phyloP scores from a whole-genome alignment of 805 yeast genomes.

The Osmozyma mogii region DNA sequence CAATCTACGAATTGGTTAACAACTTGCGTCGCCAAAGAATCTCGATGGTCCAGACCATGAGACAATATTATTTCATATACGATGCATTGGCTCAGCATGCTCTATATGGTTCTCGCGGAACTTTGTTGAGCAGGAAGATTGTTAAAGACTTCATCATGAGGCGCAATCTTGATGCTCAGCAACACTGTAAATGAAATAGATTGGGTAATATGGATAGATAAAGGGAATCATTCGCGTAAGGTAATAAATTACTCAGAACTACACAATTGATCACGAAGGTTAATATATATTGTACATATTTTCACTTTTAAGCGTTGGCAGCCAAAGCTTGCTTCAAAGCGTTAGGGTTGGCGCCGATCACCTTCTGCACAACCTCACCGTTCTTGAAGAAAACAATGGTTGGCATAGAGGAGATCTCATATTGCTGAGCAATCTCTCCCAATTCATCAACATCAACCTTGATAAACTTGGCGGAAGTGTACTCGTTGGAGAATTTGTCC shows the following conservation, averaged over 20 bases:
- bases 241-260: no score
- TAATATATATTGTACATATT: neutral
- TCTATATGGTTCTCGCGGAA: neutral
- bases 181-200: no score
- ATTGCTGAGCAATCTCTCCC: conserved; percentile 63
- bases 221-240: no score
- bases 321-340: conserved; percentile 65
- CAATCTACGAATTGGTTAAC: conserved; percentile 41
- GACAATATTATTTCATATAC: conserved; percentile 47
- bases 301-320: conserved; percentile 35
- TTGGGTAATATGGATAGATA: no score
- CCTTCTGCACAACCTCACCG: conserved; percentile 71
- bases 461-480: conserved; percentile 64
- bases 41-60: conserved; percentile 50
- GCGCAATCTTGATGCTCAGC: no score
- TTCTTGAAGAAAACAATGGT: conserved; percentile 67
- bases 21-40: conserved; percentile 44
- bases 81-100: conserved; percentile 22
- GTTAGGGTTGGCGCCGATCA: conserved; percentile 87
- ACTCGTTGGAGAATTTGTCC: conserved; percentile 68
- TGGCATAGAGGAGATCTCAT: conserved; percentile 53
- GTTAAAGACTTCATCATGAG: conserved; percentile 1
- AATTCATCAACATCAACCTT: conserved; percentile 90
- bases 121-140: conserved; percentile 1
- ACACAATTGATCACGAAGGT: no score